Conservation (phyloP, 345 rosid species). For the sweet orange (Citrus sinensis) region DNA sequence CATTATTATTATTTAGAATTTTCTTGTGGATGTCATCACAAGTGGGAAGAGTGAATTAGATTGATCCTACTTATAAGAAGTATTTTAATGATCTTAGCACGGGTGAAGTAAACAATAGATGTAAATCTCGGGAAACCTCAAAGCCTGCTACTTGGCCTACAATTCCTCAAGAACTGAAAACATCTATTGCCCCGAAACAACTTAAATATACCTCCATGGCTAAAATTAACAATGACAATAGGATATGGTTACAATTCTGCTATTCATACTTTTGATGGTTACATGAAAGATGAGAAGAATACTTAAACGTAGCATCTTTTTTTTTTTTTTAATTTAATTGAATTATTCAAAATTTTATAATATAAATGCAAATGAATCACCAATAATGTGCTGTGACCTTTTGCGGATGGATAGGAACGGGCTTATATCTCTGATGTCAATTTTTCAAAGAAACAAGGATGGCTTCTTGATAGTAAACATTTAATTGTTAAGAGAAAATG, state of each 20-base stretch:
- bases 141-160: not conserved
- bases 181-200: not conserved
- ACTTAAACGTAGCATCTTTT: no score
- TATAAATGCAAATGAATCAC: not conserved
- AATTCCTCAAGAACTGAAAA: not conserved
- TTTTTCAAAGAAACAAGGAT: not conserved
- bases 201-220: not conserved
- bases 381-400: not conserved
- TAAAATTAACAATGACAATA: not conserved
- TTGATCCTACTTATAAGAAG: no score
- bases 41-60: no score
- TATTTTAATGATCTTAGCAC: no score
- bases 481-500: not conserved
- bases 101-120: no score
- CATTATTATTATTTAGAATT: no score
- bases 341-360: no score
- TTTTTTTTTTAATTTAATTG: no score
- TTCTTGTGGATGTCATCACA: no score
- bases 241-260: not conserved
- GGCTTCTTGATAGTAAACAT: not conserved
- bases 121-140: not conserved
- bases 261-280: not conserved
- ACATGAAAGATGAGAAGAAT: not conserved
- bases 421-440: not conserved
- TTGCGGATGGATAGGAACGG: not conserved